phyloP scores from a whole-genome alignment of 164 flowering plant species.

The Warburgia ugandensis region DNA sequence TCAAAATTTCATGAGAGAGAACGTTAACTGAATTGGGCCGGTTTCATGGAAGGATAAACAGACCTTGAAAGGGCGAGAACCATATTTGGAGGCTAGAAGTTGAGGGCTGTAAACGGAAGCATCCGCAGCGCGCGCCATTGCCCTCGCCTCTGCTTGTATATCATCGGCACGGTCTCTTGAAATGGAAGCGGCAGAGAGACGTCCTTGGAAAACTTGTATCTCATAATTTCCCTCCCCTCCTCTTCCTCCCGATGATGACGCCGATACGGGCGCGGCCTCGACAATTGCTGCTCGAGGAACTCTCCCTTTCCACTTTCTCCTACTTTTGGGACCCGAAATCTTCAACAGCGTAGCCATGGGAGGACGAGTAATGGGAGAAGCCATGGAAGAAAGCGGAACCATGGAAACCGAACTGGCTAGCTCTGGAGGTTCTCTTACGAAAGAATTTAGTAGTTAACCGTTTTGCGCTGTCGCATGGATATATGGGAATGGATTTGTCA shows the following conservation, averaged over 20 bases:
- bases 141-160: conserved; percentile 80
- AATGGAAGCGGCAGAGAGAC: not conserved
- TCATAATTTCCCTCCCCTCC: conserved; percentile 3
- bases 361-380: too few species aligned
- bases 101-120: conserved; percentile 77
- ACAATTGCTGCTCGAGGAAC: conserved; percentile 9
- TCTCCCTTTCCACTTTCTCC: not conserved
- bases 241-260: conserved; percentile 1
- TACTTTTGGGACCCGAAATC: too few species aligned
- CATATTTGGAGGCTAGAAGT: conserved; percentile 46
- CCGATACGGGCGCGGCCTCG: conserved; percentile 1
- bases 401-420: too few species aligned
- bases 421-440: too few species aligned
- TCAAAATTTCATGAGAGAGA: too few species aligned
- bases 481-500: too few species aligned
- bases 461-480: too few species aligned
- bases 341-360: too few species aligned
- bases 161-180: conserved; percentile 45
- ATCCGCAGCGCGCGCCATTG: conserved; percentile 79
- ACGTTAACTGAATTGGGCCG: too few species aligned
- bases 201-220: conserved; percentile 6
- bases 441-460: too few species aligned
- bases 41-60: not conserved
- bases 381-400: too few species aligned
- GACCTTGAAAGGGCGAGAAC: conserved; percentile 75